Conservation (phyloP, 108 stramenopile species). For the Cyclotella atomus region DNA sequence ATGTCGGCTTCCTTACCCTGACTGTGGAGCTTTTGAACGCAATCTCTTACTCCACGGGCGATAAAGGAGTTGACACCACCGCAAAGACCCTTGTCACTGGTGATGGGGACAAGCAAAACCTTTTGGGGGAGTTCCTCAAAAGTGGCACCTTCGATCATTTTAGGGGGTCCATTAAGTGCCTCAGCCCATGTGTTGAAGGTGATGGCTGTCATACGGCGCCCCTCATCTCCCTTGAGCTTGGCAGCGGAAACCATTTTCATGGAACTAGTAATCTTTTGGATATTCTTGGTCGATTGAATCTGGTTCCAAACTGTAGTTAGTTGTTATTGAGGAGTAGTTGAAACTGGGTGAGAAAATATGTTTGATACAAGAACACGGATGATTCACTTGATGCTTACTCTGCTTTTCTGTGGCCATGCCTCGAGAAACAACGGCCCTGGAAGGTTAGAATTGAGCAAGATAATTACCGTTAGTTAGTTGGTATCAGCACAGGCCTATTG, state of each 20-base stretch:
- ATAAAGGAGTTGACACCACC: slow-evolving; percentile 98
- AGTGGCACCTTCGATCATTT: slow-evolving; percentile 61
- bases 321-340: neutral
- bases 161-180: slow-evolving; percentile 61
- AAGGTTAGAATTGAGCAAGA: neutral
- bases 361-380: neutral
- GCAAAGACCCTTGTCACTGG: slow-evolving; percentile 98
- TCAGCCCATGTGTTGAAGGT: slow-evolving; percentile 86
- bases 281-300: slow-evolving; percentile 98
- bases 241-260: slow-evolving; percentile 99
- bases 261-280: slow-evolving; percentile 98
- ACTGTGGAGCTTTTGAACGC: slow-evolving; percentile 57
- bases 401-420: slow-evolving; percentile 94
- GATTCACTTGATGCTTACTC: slow-evolving; percentile 45
- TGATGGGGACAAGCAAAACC: slow-evolving; percentile 89
- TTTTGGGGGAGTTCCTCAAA: slow-evolving; percentile 90
- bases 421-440: slow-evolving; percentile 57
- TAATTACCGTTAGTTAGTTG: neutral
- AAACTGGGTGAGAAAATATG: neutral
- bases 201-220: slow-evolving; percentile 65
- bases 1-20: slow-evolving; percentile 89
- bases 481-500: neutral
- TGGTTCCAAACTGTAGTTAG: slow-evolving; percentile 81
- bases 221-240: slow-evolving; percentile 99
- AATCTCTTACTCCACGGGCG: slow-evolving; percentile 75